These are phyloP conservation scores for Zasmidium cellare DNA, from an alignment of 2,329 filamentous ascomycete genomes.

Conservation along the genomic window DNA sequence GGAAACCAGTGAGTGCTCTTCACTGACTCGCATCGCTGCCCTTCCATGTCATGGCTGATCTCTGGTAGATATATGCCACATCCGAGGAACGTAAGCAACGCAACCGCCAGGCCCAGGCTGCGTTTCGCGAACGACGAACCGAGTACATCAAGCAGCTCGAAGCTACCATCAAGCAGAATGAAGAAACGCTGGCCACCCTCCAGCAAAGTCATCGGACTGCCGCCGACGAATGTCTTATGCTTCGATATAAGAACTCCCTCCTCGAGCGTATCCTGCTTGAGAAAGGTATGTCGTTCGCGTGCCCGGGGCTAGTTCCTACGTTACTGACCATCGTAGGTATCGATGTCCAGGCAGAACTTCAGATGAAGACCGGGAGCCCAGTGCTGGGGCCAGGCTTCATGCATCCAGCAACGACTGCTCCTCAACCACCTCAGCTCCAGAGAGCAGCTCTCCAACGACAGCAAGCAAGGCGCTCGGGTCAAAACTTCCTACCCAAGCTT, in stretches of 20 bases:
- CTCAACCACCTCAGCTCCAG: constrained; percentile 61
- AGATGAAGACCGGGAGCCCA: constrained; percentile 86
- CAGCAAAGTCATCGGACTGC: constrained; percentile 93
- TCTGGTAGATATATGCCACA: constrained; percentile 88
- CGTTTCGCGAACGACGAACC: constrained; percentile 92
- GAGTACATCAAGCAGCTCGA: constrained; percentile 99
- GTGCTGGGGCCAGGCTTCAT: constrained; percentile 66
- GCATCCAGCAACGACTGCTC: constrained; percentile 42
- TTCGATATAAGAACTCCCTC: constrained; percentile 96
- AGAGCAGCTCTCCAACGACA: constrained; percentile 80
- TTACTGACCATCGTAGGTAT: constrained; percentile 62
- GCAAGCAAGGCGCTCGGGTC: constrained; percentile 38
- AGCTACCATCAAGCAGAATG: constrained; percentile 94
- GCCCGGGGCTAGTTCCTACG: not conserved
- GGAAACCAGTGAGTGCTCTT: constrained; percentile 78
- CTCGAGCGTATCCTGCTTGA: constrained; percentile 93
- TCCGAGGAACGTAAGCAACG: constrained; percentile 98
- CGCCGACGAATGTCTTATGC: constrained; percentile 95
- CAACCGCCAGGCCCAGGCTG: constrained; percentile 94
- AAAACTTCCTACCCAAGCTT: constrained; percentile 34
- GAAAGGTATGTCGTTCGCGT: constrained; percentile 64
- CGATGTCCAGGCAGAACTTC: constrained; percentile 94
- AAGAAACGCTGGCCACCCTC: constrained; percentile 87
- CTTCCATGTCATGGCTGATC: constrained; percentile 23
- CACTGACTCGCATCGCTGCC: constrained; percentile 11